These are phyloP conservation scores for Waltergamsia citrina DNA, from an alignment of 2,329 filamentous ascomycete species.

Conservation along the genomic window DNA sequence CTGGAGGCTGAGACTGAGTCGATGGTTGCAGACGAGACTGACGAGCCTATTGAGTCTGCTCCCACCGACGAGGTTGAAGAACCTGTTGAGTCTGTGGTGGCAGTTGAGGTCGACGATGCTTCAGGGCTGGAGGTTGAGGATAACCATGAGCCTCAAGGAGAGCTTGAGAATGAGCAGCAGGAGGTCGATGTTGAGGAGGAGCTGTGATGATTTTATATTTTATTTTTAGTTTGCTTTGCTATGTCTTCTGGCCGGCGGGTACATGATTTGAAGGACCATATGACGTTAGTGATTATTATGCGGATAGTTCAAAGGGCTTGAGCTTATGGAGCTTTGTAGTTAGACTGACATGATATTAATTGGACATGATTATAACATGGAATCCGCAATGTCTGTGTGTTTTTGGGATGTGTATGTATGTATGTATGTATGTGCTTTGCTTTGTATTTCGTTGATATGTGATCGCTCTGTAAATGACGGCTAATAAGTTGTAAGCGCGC, in stretches of 20 bases:
- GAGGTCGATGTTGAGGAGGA: background rate
- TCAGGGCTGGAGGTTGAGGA: background rate
- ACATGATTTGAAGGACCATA: background rate
- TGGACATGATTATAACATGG: conserved; percentile 1
- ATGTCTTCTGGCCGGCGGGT: too few species aligned
- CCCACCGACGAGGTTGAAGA: background rate
- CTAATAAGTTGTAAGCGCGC: too few species aligned
- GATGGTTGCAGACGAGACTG: too few species aligned
- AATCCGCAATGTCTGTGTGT: background rate
- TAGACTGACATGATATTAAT: conserved; percentile 3
- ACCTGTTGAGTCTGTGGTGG: background rate
- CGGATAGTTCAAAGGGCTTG: conserved; percentile 1
- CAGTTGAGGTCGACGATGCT: background rate
- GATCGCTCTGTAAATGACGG: too few species aligned
- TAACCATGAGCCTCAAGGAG: background rate
- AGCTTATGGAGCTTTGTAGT: conserved; percentile 2
- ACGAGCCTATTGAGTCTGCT: background rate
- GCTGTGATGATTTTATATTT: conserved; percentile 1
- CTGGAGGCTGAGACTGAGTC: background rate
- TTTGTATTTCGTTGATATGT: too few species aligned
- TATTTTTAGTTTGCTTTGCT: background rate
- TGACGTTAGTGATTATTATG: background rate
- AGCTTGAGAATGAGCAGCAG: background rate
- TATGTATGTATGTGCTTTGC: too few species aligned
- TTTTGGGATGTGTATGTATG: too few species aligned